Conservation (phyloP, 2,329 filamentous ascomycete species). For the Xylariaceae sp. region DNA sequence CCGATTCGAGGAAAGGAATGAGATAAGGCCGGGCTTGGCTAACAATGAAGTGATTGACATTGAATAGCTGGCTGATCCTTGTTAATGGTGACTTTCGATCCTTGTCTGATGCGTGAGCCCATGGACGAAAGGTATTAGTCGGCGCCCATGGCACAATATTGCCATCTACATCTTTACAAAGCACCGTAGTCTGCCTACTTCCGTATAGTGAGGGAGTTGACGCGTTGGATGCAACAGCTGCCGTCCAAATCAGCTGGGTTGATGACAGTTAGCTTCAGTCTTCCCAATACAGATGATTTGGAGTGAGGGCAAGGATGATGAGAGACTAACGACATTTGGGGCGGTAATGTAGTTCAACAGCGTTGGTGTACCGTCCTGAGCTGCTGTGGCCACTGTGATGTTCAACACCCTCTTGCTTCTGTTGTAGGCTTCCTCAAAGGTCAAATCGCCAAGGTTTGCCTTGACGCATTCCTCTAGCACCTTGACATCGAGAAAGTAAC, state of each 20-base stretch:
- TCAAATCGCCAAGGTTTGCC: slow-evolving; percentile 81
- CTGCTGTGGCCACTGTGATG: slow-evolving; percentile 79
- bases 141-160: slow-evolving; percentile 71
- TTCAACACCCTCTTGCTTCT: slow-evolving; percentile 84
- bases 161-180: slow-evolving; percentile 74
- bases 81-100: slow-evolving; percentile 63
- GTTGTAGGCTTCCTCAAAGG: slow-evolving; percentile 88
- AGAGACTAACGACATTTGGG: slow-evolving; percentile 74
- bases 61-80: slow-evolving; percentile 78
- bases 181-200: slow-evolving; percentile 59
- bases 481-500: slow-evolving; percentile 78
- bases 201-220: slow-evolving; percentile 62
- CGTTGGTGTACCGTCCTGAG: slow-evolving; percentile 72
- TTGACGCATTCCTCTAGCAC: slow-evolving; percentile 81
- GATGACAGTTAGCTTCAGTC: slow-evolving; percentile 12
- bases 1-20: slow-evolving; percentile 76
- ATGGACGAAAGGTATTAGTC: slow-evolving; percentile 63
- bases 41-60: slow-evolving; percentile 93
- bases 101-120: slow-evolving; percentile 61
- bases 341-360: slow-evolving; percentile 90
- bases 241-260: slow-evolving; percentile 70
- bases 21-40: slow-evolving; percentile 89
- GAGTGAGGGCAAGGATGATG: background rate
- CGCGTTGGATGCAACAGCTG: slow-evolving; percentile 72
- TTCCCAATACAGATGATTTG: background rate